Percentiles rank a stretch among this genome's conserved stretches.
These are phyloP conservation scores for Neltuma alba DNA, from an alignment of 306 rosid genomes.

Conservation along the genomic window DNA sequence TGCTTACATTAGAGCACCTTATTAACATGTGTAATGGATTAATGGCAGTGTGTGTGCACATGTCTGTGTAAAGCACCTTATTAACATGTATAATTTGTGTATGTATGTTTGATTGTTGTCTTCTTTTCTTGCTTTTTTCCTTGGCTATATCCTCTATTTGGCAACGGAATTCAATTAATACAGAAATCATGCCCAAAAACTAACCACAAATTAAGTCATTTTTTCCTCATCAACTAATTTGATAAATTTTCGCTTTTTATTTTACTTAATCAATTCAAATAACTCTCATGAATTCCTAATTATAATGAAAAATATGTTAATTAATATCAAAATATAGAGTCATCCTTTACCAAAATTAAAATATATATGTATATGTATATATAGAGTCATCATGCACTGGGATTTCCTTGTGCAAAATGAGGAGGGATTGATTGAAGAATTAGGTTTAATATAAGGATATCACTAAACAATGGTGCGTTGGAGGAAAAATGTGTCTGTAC, in stretches of 20 bases:
- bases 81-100: neutral
- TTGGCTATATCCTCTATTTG: neutral
- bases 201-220: neutral
- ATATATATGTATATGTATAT: no score
- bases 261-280: neutral
- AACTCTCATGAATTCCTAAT: neutral
- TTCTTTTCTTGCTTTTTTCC: neutral
- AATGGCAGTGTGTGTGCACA: neutral
- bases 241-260: neutral
- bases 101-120: neutral
- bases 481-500: no score
- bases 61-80: neutral
- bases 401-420: neutral
- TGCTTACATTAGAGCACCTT: neutral
- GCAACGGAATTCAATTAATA: neutral
- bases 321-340: neutral
- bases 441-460: neutral
- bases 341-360: no score
- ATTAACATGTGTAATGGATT: neutral
- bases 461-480: neutral
- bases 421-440: neutral
- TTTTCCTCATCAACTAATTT: neutral
- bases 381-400: neutral
- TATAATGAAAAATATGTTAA: neutral
- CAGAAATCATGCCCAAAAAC: neutral